These are phyloP conservation scores for Eutypella sp. DNA, from an alignment of 2,329 filamentous ascomycete genomes.

Conservation along the genomic window DNA sequence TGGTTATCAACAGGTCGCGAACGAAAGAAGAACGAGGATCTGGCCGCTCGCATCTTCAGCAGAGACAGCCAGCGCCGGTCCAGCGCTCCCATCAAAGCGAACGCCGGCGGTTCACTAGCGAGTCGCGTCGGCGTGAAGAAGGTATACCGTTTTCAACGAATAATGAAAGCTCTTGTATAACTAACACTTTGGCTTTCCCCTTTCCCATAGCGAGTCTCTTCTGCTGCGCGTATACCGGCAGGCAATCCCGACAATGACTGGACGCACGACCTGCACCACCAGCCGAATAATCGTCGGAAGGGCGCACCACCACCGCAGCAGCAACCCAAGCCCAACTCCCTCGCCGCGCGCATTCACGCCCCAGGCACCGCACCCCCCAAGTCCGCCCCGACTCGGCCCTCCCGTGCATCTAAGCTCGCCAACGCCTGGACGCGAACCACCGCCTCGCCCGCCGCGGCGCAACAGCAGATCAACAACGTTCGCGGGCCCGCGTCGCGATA, in stretches of 20 bases:
- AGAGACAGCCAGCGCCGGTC: slow-evolving; percentile 49
- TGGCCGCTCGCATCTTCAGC: slow-evolving; percentile 70
- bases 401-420: slow-evolving; percentile 36
- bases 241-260: slow-evolving; percentile 63
- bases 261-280: slow-evolving; percentile 64
- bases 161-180: neutral
- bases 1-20: slow-evolving; percentile 61
- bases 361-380: slow-evolving; percentile 30
- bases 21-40: slow-evolving; percentile 64
- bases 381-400: slow-evolving; percentile 22
- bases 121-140: slow-evolving; percentile 71
- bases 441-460: slow-evolving; percentile 28
- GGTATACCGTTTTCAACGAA: slow-evolving; percentile 35
- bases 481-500: slow-evolving; percentile 11
- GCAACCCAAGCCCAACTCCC: slow-evolving; percentile 30
- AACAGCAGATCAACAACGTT: slow-evolving; percentile 31
- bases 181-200: slow-evolving; percentile 11
- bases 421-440: slow-evolving; percentile 38
- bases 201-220: slow-evolving; percentile 28
- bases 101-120: slow-evolving; percentile 54
- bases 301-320: slow-evolving; percentile 32
- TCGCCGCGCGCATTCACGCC: slow-evolving; percentile 42
- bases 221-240: slow-evolving; percentile 30
- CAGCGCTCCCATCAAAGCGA: slow-evolving; percentile 49
- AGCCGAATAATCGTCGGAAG: slow-evolving; percentile 37